Base-by-base conservation (phyloP, 2,329 filamentous ascomycete species). In the Diaporthe ampelina region DNA sequence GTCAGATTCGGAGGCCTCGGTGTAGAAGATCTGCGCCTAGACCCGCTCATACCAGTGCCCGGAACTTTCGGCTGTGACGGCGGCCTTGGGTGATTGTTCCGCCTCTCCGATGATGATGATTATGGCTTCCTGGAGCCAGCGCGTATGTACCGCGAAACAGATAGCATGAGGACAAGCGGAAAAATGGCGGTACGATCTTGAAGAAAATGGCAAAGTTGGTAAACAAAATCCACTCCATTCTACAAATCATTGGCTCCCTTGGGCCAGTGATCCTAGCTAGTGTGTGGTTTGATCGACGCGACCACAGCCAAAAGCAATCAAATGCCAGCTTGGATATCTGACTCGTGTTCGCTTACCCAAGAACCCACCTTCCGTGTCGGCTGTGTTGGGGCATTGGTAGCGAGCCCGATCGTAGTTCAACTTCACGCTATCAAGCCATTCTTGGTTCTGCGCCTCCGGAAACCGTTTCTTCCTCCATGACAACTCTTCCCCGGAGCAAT, bases 341-440 rank as follows among this genome's bases (percentile, higher is more conserved):
- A 68, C 63, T 68, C 63, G 48, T 68, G 48, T 68, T 68, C 48
- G 48, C 63, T 68, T 68, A 68, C n/a, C 63, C 63, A 21, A 21
- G 63, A 68, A 68, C 48, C 63, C 63, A 68, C 45, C 63, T 68
- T 67, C 48, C 29, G 45, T 54, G 48, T 50, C 37, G 32, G 32
- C 48, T 2, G 63, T 54, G 63, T 68, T 68, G 61, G 59, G 43
- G 45, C 50, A 35, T 67, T 52, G 63, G 63, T 67, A 67, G 29
- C 45, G 63, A 19, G 6, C n/a, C 48, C 32, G 32, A 40, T 52
- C n/a, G 10, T 24, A 26, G 48, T 24, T 68, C 11, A 48, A 54
- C 63, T 68, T 40, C 63, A 68, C 48, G 63, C 63, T 50, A 37
- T 54, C 63, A 37, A 40, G n/a, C n/a, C 24, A 48, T 54, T 54